A percentile compares a stretch with the other conserved stretches of the same genome.
These are phyloP conservation scores for Rhodotorula sphaerocarpa DNA, from an alignment of 768 basidiomycete genomes.

Conservation along the genomic window DNA sequence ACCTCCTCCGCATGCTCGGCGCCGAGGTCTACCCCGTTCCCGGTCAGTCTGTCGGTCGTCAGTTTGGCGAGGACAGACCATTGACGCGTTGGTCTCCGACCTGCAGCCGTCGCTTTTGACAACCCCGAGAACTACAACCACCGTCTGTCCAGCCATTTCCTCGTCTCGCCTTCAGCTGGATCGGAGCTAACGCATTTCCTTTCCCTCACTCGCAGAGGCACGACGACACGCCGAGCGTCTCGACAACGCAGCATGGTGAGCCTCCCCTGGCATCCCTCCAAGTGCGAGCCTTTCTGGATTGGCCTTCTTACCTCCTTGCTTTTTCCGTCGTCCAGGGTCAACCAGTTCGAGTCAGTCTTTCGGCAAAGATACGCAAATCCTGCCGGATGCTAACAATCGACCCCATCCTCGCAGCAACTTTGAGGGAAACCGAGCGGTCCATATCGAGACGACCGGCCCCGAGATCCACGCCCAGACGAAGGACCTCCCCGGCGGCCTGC, in stretches of 20 bases:
- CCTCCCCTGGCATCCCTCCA: neutral
- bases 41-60: slow-evolving; percentile 49
- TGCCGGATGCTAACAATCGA: too few relatives aligned
- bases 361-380: too few relatives aligned
- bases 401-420: slow-evolving; percentile 50
- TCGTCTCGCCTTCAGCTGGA: neutral
- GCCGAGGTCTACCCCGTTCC: slow-evolving; percentile 95
- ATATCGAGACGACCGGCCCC: slow-evolving; percentile 84
- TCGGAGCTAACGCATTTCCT: neutral
- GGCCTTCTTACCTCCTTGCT: neutral
- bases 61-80: too few relatives aligned
- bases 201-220: slow-evolving; percentile 54
- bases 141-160: slow-evolving; percentile 42
- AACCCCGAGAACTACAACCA: slow-evolving; percentile 96
- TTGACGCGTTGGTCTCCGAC: too few relatives aligned
- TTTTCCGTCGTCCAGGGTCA: slow-evolving; percentile 30
- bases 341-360: slow-evolving; percentile 63
- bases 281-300: neutral
- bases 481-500: slow-evolving; percentile 52
- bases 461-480: slow-evolving; percentile 89
- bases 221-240: slow-evolving; percentile 68
- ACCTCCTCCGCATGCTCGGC: slow-evolving; percentile 91
- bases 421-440: slow-evolving; percentile 62
- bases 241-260: slow-evolving; percentile 78
- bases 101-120: slow-evolving; percentile 76